phyloP scores from a whole-genome alignment of 1,284 basidiomycete species.

The Boletellus deceptivus region DNA sequence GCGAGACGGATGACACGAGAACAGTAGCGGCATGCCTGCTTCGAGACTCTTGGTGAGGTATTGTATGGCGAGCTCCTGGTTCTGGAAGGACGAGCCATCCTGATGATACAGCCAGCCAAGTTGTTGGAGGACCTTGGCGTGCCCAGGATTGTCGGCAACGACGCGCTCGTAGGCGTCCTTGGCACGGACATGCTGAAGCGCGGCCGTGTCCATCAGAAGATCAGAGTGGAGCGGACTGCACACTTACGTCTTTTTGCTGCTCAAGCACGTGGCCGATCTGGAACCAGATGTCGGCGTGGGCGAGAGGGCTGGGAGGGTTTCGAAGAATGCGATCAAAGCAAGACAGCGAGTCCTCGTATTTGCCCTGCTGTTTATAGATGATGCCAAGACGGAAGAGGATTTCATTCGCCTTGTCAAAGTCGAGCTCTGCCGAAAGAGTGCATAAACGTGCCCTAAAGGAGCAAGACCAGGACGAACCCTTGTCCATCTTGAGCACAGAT shows the following conservation, averaged over 20 bases:
- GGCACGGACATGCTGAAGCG: slow-evolving; percentile 75
- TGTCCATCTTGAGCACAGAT: slow-evolving; percentile 95
- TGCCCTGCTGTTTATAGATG: slow-evolving; percentile 98
- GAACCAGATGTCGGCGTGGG: slow-evolving; percentile 99
- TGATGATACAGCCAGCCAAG: slow-evolving; percentile 98
- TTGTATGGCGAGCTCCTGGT: slow-evolving; percentile 91
- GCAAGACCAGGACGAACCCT: slow-evolving; percentile 52
- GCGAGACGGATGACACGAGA: background rate
- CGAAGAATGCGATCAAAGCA: slow-evolving; percentile 97
- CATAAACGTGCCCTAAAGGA: slow-evolving; percentile 19
- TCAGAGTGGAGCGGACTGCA: background rate
- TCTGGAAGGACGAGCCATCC: slow-evolving; percentile 90
- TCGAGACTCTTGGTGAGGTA: slow-evolving; percentile 94
- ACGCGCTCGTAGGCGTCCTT: slow-evolving; percentile 98
- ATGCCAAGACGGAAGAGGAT: slow-evolving; percentile 98
- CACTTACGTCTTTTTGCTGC: slow-evolving; percentile 87
- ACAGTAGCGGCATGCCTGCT: slow-evolving; percentile 59
- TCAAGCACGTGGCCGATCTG: slow-evolving; percentile 99
- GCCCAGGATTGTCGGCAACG: slow-evolving; percentile 87
- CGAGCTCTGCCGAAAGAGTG: slow-evolving; percentile 51
- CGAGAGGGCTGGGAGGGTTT: slow-evolving; percentile 92
- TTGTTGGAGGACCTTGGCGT: slow-evolving; percentile 97
- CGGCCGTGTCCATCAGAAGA: slow-evolving; percentile 2
- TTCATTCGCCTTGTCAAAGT: slow-evolving; percentile 99
- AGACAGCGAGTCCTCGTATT: slow-evolving; percentile 80